phyloP scores from a whole-genome alignment of 1,284 basidiomycete genomes.

The Fomitopsis betulina region DNA sequence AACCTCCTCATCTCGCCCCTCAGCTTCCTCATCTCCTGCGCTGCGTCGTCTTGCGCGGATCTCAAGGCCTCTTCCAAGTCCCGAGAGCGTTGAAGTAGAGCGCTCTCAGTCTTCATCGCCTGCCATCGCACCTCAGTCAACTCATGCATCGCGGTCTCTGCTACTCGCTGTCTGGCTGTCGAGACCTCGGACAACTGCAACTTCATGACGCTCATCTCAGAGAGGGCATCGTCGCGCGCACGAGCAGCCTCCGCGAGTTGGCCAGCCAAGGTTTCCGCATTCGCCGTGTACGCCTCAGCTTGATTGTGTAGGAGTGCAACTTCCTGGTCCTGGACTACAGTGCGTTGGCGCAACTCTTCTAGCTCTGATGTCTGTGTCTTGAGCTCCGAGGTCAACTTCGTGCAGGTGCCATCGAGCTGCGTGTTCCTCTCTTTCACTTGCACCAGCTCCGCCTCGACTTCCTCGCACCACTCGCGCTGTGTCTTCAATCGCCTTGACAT shows the following conservation, averaged over 20 bases:
- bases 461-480: neutral
- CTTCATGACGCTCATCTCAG: neutral
- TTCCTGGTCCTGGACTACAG: neutral
- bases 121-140: neutral
- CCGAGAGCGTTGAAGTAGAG: neutral
- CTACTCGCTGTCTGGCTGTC: neutral
- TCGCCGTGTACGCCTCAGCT: neutral
- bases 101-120: neutral
- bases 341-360: no score
- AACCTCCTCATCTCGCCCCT: neutral
- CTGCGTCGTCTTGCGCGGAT: neutral
- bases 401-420: neutral
- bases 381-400: neutral
- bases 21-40: neutral
- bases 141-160: neutral
- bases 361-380: neutral
- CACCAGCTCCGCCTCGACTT: neutral
- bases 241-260: neutral
- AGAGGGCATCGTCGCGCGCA: neutral
- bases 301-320: neutral
- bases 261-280: neutral
- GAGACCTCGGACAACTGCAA: neutral
- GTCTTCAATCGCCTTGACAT: neutral
- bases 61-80: neutral
- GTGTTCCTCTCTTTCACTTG: neutral